Base-by-base conservation (phyloP, 352 stramenopile genomes). In the Phytophthora podocarpi region DNA sequence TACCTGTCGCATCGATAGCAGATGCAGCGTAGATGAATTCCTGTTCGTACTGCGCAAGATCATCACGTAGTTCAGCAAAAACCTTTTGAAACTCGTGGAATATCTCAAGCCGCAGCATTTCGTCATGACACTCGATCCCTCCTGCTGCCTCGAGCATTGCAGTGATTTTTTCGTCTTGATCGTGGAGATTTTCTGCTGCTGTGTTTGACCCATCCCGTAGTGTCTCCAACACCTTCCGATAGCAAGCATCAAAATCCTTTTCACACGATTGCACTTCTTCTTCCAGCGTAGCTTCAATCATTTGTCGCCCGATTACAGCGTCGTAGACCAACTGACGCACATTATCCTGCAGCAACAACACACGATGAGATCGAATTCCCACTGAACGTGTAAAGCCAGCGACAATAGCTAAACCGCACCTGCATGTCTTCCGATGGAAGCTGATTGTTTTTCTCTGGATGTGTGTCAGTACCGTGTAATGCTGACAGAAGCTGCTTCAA, bases 291-390 rank as follows among this genome's bases (percentile, higher is more conserved):
- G 74, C 59, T 39, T 85, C 73, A 7, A 93, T 67, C 64, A 91
- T 80, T 62, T 93, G 67, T 20, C 85, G 74, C 0, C 84, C 84
- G 12, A 93, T 83, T 5, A 93, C 69, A 11, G 81, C 76, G 24
- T 93, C 84, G 18, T 90, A 85, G 13, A 93, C 76, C 18, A 93
- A 42, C 26, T 80, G 50, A 35, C 82, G 72, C 5, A 76, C 59
- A 31, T 75, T 63, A 3, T 26, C 32, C 72, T 83, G 24, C 18
- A 34, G n/a, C 36, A 41, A 37, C 7, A 24, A 54, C 4, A 15
- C 21, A 57, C 12, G 13, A 24, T 42, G 24, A 73, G 45, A 23
- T 26, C 4, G 18, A 39, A 24, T 24, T n/a, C 20, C 13, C n/a
- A 27, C 5, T 26, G 7, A 12, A n/a, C n/a, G n/a, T n/a, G n/a